Conservation (phyloP, 1,284 basidiomycete genomes). For the Microbotryomycetes sp. region DNA sequence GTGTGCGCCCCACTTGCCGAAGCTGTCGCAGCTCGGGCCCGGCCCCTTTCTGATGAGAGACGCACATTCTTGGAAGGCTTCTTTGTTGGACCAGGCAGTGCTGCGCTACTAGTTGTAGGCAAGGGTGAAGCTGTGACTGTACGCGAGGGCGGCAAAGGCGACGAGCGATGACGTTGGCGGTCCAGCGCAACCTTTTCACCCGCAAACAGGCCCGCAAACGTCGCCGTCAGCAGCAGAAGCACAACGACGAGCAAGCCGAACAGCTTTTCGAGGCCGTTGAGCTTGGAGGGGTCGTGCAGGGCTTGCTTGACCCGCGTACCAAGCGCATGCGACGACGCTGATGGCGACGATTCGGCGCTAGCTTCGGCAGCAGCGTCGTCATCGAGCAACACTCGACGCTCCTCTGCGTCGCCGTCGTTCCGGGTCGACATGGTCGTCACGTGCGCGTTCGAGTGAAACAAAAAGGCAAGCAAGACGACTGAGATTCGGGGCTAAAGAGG, state of each 20-base stretch:
- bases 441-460: too few relatives aligned
- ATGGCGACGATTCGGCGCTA: background rate
- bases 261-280: constrained; percentile 76
- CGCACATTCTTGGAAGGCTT: constrained; percentile 27
- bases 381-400: background rate
- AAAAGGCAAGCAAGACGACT: too few relatives aligned
- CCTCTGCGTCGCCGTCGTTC: background rate
- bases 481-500: too few relatives aligned
- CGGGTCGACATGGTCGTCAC: background rate
- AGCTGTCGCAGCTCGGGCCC: constrained; percentile 11
- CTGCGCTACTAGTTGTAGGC: background rate
- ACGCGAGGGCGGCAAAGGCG: constrained; percentile 18
- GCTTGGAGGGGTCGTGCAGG: constrained; percentile 52
- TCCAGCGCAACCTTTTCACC: constrained; percentile 49
- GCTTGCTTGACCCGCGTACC: constrained; percentile 9
- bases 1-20: constrained; percentile 6
- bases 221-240: constrained; percentile 69
- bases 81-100: constrained; percentile 33
- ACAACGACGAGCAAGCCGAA: constrained; percentile 66
- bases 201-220: constrained; percentile 87
- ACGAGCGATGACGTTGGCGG: background rate
- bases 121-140: constrained; percentile 13
- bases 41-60: background rate
- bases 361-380: background rate
- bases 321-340: constrained; percentile 5